These are phyloP conservation scores for Aspergillus uvarum DNA, from an alignment of 2,329 filamentous ascomycete species.

Conservation along the genomic window DNA sequence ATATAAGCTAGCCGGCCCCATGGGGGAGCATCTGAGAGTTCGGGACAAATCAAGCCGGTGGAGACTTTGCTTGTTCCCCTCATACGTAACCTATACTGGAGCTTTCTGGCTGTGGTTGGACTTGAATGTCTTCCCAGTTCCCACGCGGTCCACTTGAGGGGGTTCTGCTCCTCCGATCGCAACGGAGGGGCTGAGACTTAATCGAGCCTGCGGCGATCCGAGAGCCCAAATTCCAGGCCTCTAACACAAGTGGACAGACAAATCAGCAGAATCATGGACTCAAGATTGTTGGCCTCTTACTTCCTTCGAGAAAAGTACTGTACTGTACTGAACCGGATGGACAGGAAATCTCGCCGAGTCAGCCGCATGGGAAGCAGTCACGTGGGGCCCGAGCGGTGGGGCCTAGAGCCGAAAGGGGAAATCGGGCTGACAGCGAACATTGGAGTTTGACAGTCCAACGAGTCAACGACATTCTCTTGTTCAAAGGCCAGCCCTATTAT, in stretches of 20 bases:
- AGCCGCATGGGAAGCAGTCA: constrained; percentile 8
- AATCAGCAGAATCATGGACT: neutral
- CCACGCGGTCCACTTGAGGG: neutral
- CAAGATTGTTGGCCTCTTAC: no score
- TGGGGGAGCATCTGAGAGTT: constrained; percentile 2
- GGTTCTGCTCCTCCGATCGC: neutral
- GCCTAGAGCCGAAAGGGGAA: constrained; percentile 20
- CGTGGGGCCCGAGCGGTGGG: constrained; percentile 14
- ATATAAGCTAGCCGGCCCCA: neutral
- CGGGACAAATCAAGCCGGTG: constrained; percentile 1
- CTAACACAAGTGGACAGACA: neutral
- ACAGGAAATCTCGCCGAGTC: constrained; percentile 8
- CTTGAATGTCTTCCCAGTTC: no score
- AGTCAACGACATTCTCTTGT: constrained; percentile 9
- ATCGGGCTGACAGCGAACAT: constrained; percentile 24
- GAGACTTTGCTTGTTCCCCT: neutral
- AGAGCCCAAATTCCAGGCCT: neutral
- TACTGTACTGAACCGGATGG: no score
- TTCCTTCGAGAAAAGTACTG: neutral
- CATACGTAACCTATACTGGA: no score
- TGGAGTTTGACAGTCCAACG: constrained; percentile 18
- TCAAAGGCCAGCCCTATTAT: constrained; percentile 4
- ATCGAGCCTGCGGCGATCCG: neutral
- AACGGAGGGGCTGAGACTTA: neutral
- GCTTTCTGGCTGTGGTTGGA: no score